Percentiles rank a stretch among this genome's conserved stretches.
These are phyloP conservation scores for Parastagonospora avenae DNA, from an alignment of 2,329 filamentous ascomycete genomes.

Conservation along the genomic window DNA sequence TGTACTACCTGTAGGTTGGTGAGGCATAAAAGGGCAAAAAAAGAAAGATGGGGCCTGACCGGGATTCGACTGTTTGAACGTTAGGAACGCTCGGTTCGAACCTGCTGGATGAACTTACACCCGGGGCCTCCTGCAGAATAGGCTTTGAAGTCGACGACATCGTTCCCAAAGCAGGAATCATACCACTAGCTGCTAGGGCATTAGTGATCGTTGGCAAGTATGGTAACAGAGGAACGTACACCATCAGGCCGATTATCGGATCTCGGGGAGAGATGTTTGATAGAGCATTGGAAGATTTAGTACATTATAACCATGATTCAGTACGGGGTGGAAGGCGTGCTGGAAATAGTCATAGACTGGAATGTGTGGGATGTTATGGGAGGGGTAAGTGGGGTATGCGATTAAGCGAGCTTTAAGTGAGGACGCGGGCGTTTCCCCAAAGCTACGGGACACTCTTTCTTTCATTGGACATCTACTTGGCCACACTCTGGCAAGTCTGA, in stretches of 20 bases:
- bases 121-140: slow-evolving; percentile 37
- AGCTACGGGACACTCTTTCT: no score
- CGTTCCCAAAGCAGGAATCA: slow-evolving; percentile 32
- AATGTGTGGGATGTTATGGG: no score
- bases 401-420: no score
- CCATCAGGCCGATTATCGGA: slow-evolving; percentile 1
- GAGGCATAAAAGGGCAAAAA: slow-evolving; percentile 10
- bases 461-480: no score
- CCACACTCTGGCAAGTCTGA: no score
- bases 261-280: not conserved
- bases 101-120: slow-evolving; percentile 26
- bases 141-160: slow-evolving; percentile 1
- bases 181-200: no score
- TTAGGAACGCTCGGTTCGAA: slow-evolving; percentile 15
- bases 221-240: not conserved
- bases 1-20: not conserved
- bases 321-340: not conserved
- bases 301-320: no score
- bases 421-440: no score
- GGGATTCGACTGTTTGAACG: slow-evolving; percentile 29
- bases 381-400: no score
- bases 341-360: no score
- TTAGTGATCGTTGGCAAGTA: no score
- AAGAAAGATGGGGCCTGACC: slow-evolving; percentile 32
- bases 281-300: not conserved